Evolutionary conservation across 805 yeast genomes (phyloP), one percentile per base, ranked within the genome.

Genomic region (Debaryomyces castellii): DNA sequence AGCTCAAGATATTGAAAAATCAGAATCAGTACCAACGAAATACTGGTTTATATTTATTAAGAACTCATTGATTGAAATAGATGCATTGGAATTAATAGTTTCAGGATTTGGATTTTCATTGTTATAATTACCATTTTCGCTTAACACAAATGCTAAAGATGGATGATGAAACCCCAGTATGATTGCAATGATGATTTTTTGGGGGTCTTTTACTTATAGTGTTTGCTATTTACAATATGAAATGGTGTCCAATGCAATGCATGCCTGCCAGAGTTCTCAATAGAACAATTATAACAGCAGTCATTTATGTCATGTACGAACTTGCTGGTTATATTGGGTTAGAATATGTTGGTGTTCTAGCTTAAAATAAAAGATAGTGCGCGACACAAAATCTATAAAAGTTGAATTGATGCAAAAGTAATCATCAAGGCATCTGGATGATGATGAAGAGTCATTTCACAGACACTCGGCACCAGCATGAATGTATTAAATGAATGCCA

Each of bases 141-240:
- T 35, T 10, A 10, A 35, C 16, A 11, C 38, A 32, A 5, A 58
- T 34, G 74, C 73, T 14, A 46, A 53, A 23, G 58, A 61, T 33
- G 63, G 62, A 3, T 73, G 70, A 65, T 52, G 49, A 11, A 66
- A 66, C 46, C 73, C 74, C 17, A 62, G 66, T 41, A 57, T 74
- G 57, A 73, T 74, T 48, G 77, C 70, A 22, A 70, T 73, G 77
- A 52, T 71, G 22, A 62, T 69, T 38, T n/a, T 61, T 70, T 47
- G 78, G 78, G 46, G 63, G 65, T 36, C 46, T 63, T 2, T 46
- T 71, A 5, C 53, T 73, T 46, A 59, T 69, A 18, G 46, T 51
- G 5, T 72, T 64, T 47, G 58, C 56, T 4, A 33, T 67, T 20
- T 71, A 66, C 55, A 77, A 74, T 53, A 53, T 57, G 40, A 60